Conservation (phyloP, 2,329 filamentous ascomycete genomes). For the Aspergillus bombycis region DNA sequence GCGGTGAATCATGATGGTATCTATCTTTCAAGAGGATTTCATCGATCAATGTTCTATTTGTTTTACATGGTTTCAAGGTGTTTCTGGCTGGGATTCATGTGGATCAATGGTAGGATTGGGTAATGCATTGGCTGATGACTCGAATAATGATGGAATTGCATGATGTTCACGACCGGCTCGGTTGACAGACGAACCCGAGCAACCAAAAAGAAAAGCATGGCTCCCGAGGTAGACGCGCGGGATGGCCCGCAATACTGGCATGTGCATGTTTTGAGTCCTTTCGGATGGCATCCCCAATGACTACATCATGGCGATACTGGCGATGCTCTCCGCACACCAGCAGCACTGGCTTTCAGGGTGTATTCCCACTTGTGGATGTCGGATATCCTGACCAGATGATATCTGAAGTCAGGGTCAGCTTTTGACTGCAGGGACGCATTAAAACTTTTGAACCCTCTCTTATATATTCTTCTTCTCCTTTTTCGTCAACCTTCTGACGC, state of each 20-base stretch:
- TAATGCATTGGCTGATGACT: slow-evolving; percentile 24
- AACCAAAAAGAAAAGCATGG: slow-evolving; percentile 2
- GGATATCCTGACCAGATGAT: neutral
- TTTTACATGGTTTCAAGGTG: slow-evolving; percentile 16
- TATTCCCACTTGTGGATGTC: neutral
- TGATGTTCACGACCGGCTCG: slow-evolving; percentile 34
- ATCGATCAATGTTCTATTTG: slow-evolving; percentile 20
- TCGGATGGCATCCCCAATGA: neutral
- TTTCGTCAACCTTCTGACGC: neutral
- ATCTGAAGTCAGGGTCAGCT: neutral
- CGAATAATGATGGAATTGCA: slow-evolving; percentile 32
- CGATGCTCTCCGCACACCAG: slow-evolving; percentile 2
- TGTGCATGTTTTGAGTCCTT: neutral
- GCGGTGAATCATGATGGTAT: slow-evolving; percentile 34
- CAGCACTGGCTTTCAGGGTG: neutral
- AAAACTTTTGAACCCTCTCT: neutral
- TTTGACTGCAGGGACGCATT: neutral
- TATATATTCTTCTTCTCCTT: neutral
- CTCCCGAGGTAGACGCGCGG: neutral
- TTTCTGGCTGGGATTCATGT: slow-evolving; percentile 19
- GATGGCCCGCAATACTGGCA: neutral
- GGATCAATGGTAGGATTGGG: slow-evolving; percentile 11
- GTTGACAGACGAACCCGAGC: slow-evolving; percentile 15
- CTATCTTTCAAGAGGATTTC: slow-evolving; percentile 13
- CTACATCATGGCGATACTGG: slow-evolving; percentile 12